These are phyloP conservation scores for Puccinellia tenuiflora DNA, from an alignment of 176 grass and related monocot genomes.

Conservation along the genomic window DNA sequence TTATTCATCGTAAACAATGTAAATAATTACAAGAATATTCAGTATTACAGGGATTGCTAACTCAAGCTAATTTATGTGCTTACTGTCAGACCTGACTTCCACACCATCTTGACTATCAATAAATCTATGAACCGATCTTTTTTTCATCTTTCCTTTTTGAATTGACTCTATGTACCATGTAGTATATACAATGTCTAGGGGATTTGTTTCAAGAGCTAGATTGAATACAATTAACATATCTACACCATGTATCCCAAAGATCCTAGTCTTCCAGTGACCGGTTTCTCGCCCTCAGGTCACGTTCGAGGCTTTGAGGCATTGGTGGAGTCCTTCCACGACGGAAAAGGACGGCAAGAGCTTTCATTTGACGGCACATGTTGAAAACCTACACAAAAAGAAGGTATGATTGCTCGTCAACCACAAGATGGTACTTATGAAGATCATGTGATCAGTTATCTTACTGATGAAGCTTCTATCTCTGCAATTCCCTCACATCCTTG, in stretches of 20 bases:
- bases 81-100: not conserved
- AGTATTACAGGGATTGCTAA: constrained; percentile 6
- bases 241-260: constrained; percentile 13
- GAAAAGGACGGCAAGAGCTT: constrained; percentile 83
- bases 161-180: constrained; percentile 21
- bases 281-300: constrained; percentile 64
- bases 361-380: constrained; percentile 70
- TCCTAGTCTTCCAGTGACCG: constrained; percentile 84
- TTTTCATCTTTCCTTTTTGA: not conserved
- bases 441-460: constrained; percentile 30
- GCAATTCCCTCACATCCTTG: constrained; percentile 92
- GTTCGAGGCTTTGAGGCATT: constrained; percentile 67
- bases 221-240: constrained; percentile 10
- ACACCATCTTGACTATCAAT: constrained; percentile 2
- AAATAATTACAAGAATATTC: constrained; percentile 28
- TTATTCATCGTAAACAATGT: constrained; percentile 39
- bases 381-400: constrained; percentile 54
- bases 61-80: not conserved
- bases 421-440: not conserved
- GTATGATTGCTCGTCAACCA: not conserved
- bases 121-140: constrained; percentile 23
- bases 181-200: constrained; percentile 36
- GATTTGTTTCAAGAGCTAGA: constrained; percentile 41
- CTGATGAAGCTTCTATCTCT: constrained; percentile 91
- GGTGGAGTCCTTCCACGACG: constrained; percentile 65